phyloP scores from a whole-genome alignment of 2,329 filamentous ascomycete genomes.

The Juglanconis oblonga region DNA sequence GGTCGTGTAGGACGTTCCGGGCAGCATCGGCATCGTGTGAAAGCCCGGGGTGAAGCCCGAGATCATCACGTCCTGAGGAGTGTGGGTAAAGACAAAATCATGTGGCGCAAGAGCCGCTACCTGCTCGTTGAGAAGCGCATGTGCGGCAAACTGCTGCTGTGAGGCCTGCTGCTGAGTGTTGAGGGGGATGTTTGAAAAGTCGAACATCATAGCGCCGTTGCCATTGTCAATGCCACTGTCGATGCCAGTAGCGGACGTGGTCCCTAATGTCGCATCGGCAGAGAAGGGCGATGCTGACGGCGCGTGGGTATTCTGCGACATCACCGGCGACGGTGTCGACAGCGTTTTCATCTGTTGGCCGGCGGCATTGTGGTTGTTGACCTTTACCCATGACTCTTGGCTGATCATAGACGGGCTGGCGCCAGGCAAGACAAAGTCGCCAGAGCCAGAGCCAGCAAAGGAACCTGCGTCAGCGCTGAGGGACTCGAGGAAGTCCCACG shows the following conservation, averaged over 20 bases:
- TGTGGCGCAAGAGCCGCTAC: conserved; percentile 42
- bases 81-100: conserved; percentile 37
- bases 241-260: not conserved
- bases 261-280: not conserved
- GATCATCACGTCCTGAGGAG: conserved; percentile 1
- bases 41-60: conserved; percentile 30
- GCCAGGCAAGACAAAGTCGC: conserved; percentile 21
- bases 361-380: conserved; percentile 32
- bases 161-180: conserved; percentile 1
- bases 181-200: conserved; percentile 4
- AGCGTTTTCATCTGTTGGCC: conserved; percentile 24
- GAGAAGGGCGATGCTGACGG: not conserved
- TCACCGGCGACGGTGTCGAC: conserved; percentile 26
- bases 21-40: conserved; percentile 3
- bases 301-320: conserved; percentile 35
- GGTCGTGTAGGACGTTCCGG: conserved; percentile 9
- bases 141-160: conserved; percentile 4
- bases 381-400: conserved; percentile 47
- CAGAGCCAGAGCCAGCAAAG: conserved; percentile 2
- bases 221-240: not conserved
- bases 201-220: not conserved
- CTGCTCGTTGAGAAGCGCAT: conserved; percentile 8
- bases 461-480: conserved; percentile 25
- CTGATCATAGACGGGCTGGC: conserved; percentile 51
- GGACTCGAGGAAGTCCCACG: conserved; percentile 15